Evolutionary conservation across 148 eudicot genomes (phyloP).

Genomic region (Chenopodium album): DNA sequence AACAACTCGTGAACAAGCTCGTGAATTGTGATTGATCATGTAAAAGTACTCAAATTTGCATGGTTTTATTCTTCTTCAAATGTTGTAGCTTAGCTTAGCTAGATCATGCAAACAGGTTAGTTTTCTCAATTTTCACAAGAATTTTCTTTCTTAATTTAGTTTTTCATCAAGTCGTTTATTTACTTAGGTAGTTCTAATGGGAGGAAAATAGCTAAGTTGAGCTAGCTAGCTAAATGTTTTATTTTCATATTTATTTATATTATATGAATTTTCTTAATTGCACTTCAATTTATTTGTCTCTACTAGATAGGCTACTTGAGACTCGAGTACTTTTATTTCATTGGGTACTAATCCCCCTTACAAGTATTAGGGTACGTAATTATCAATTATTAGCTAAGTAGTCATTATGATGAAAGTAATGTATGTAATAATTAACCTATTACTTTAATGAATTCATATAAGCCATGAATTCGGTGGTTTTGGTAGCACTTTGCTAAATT

Average conservation of each 20-base stretch:
- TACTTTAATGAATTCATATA: background rate
- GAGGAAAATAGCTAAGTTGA: background rate
- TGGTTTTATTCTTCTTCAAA: background rate
- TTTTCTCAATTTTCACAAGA: background rate
- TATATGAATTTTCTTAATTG: background rate
- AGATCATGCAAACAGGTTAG: background rate
- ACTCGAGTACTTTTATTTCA: no score
- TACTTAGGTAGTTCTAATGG: background rate
- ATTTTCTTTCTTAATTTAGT: background rate
- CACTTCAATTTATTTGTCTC: no score
- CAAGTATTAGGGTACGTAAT: background rate
- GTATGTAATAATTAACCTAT: background rate
- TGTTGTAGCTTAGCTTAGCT: conserved; percentile 13
- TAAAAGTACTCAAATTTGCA: background rate
- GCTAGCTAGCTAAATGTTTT: background rate
- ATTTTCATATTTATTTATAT: background rate
- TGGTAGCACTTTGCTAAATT: no score
- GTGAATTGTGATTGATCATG: background rate
- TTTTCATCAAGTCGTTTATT: background rate
- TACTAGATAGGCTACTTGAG: no score
- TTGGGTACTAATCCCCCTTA: background rate
- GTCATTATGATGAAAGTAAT: background rate
- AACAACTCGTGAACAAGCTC: no score
- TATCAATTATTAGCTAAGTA: no score
- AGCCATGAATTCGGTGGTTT: no score